Evolutionary conservation across 139 green algal species (phyloP).

Genomic region (Tetratostichococcus sp.): DNA sequence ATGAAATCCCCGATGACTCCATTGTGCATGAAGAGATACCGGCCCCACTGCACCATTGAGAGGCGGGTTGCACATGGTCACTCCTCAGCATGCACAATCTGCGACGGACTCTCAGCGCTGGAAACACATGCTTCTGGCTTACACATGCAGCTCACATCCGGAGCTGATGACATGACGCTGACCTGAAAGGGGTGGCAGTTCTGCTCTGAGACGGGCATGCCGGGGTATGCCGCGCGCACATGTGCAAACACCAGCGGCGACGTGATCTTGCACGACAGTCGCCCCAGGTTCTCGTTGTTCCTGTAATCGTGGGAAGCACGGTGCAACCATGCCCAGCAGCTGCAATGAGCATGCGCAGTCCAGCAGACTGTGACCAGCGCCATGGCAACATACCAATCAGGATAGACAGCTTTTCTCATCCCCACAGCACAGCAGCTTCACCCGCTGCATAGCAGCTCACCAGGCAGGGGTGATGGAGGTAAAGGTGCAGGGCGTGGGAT

Average conservation of each 20-base stretch:
- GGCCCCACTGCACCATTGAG: constrained; percentile 52
- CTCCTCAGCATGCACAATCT: no score
- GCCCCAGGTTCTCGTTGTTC: constrained; percentile 95
- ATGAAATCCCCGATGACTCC: constrained; percentile 86
- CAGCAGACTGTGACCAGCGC: no score
- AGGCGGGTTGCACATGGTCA: no score
- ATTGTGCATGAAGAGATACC: constrained; percentile 98
- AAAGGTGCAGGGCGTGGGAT: constrained; percentile 84
- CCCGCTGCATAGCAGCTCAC: constrained; percentile 17
- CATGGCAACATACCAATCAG: no score
- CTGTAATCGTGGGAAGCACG: constrained; percentile 29
- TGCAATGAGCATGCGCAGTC: no score
- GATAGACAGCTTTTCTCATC: no score
- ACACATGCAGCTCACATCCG: neutral
- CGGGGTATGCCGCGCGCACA: constrained; percentile 87
- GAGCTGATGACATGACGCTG: neutral
- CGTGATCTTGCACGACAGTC: constrained; percentile 86
- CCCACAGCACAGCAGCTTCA: neutral
- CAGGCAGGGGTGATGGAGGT: constrained; percentile 87
- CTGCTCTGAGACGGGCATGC: constrained; percentile 91
- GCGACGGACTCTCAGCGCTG: no score
- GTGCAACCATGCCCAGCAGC: no score
- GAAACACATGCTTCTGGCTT: no score
- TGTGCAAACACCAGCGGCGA: constrained; percentile 92
- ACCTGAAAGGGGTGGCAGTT: constrained; percentile 91